phyloP scores from a whole-genome alignment of 139 green algal species.

The Asterochloris sp. region DNA sequence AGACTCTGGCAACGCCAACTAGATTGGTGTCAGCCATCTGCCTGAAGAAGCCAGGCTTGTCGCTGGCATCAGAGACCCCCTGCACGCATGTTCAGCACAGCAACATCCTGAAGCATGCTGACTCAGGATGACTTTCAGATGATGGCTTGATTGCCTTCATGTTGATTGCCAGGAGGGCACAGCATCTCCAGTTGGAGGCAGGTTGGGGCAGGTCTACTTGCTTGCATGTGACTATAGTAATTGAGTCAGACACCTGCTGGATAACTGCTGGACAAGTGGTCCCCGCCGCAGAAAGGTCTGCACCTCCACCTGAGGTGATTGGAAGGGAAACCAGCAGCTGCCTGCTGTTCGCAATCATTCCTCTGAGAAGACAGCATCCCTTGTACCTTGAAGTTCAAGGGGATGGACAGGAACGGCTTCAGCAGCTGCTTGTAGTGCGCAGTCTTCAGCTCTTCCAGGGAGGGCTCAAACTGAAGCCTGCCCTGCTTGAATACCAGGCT shows the following conservation, averaged over 20 bases:
- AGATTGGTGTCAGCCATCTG: conserved; percentile 56
- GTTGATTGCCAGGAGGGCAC: too few species aligned
- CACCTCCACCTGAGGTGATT: too few species aligned
- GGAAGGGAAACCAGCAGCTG: too few species aligned
- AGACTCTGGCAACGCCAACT: conserved; percentile 54
- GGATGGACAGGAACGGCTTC: conserved; percentile 58
- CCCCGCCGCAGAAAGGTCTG: too few species aligned
- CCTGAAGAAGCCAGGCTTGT: conserved; percentile 71
- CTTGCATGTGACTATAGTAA: background rate
- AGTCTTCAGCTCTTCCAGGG: conserved; percentile 73
- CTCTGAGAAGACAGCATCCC: too few species aligned
- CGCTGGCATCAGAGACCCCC: conserved; percentile 64
- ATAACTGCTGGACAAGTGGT: too few species aligned
- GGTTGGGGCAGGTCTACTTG: background rate
- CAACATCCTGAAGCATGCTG: background rate
- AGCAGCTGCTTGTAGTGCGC: conserved; percentile 61
- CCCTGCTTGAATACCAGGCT: conserved; percentile 66
- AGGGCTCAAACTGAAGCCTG: conserved; percentile 63
- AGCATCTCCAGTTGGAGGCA: background rate
- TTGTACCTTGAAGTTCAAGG: conserved; percentile 39
- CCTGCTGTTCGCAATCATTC: too few species aligned
- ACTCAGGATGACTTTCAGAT: background rate
- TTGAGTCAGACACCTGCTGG: too few species aligned
- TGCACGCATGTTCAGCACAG: conserved; percentile 1
- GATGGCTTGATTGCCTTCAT: too few species aligned